Percentiles rank a stretch among this genome's conserved stretches.
Evolutionary conservation across 306 rosid species (phyloP).

Genomic region (Casuarina glauca): DNA sequence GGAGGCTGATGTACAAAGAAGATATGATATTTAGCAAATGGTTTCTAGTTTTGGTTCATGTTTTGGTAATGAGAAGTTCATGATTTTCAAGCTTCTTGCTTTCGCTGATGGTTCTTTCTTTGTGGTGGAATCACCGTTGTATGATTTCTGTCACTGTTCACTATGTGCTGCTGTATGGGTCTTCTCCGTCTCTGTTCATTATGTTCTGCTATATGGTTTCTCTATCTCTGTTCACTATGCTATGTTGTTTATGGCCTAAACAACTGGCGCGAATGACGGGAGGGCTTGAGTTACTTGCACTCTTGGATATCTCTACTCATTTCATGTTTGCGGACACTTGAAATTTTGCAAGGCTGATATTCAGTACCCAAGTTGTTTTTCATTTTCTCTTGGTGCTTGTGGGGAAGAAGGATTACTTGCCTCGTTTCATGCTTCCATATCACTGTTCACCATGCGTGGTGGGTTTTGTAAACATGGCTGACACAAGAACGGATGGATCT

Average conservation of each 20-base stretch:
- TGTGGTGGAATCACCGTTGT: background rate
- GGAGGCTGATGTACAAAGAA: constrained; percentile 58
- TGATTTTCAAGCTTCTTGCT: background rate
- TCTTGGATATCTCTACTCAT: no score
- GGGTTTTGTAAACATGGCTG: background rate
- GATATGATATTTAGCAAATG: constrained; percentile 47
- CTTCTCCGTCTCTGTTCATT: no score
- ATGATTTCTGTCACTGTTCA: background rate
- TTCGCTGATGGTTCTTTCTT: constrained; percentile 23
- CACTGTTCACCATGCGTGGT: background rate
- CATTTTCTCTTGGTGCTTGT: no score
- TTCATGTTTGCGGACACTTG: no score
- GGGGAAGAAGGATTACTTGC: no score
- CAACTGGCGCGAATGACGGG: no score
- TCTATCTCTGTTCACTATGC: background rate
- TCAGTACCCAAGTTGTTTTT: no score
- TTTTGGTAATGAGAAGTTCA: background rate
- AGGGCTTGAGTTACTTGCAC: no score
- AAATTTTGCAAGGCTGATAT: no score
- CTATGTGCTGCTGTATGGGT: background rate
- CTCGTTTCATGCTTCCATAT: background rate
- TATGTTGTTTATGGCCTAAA: no score
- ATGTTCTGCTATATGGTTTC: background rate
- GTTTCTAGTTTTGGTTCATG: constrained; percentile 36
- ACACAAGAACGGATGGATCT: background rate